Evolutionary conservation across 1,284 basidiomycete species (phyloP).

Genomic region (Moniliophthora roreri): DNA sequence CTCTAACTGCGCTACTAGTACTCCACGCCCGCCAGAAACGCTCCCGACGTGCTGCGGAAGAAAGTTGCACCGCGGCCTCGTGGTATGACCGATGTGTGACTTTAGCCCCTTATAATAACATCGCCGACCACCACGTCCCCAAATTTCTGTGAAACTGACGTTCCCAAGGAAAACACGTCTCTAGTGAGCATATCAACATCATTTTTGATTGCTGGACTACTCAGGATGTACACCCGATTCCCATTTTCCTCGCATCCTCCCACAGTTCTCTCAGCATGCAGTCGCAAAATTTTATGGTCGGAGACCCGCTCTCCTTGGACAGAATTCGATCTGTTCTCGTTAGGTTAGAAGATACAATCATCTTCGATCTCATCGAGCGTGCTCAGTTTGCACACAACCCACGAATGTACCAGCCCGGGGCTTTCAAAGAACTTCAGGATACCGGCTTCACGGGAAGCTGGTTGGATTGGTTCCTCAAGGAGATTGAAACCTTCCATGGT

Average conservation of each 20-base stretch:
- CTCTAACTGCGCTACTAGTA: no score
- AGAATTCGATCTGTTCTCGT: constrained; percentile 85
- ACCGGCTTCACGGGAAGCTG: constrained; percentile 82
- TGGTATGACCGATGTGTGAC: no score
- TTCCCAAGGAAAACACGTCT: not conserved
- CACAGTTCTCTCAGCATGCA: constrained; percentile 42
- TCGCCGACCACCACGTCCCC: no score
- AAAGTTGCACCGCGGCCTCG: no score
- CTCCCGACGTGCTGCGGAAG: no score
- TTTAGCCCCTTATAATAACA: no score
- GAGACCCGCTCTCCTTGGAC: constrained; percentile 82
- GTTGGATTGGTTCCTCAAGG: constrained; percentile 97
- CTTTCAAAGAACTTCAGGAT: constrained; percentile 75
- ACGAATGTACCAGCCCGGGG: constrained; percentile 83
- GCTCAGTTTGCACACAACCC: constrained; percentile 96
- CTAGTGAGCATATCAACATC: not conserved
- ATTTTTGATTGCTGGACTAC: not conserved
- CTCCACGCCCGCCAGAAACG: no score
- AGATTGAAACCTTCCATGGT: constrained; percentile 95
- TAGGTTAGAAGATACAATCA: constrained; percentile 97
- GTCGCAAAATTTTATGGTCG: constrained; percentile 69
- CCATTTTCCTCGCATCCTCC: not conserved
- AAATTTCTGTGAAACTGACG: not conserved
- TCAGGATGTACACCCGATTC: no score
- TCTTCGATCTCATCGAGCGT: constrained; percentile 94